A percentile compares a stretch with the other conserved stretches of the same genome.
Evolutionary conservation across 345 rosid genomes (phyloP).

Genomic region (Salix koriyanagi): DNA sequence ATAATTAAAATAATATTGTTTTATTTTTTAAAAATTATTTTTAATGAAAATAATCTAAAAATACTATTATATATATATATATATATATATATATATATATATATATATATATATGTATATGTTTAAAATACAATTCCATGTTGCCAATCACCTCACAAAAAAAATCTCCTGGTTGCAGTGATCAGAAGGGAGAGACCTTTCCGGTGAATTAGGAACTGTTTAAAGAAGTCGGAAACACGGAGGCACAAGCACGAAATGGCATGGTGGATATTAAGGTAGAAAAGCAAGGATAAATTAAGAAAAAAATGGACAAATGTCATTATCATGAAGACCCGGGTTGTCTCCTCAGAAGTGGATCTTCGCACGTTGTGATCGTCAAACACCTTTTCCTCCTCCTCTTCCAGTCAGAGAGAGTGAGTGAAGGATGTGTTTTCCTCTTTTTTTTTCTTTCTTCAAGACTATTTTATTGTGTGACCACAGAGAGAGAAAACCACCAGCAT

Average conservation of each 20-base stretch:
- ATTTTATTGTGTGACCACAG: background rate
- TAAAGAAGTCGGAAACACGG: background rate
- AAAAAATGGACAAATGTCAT: conserved; percentile 20
- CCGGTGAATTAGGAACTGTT: background rate
- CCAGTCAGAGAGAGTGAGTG: background rate
- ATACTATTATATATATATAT: no score
- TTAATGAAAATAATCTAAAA: no score
- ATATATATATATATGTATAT: no score
- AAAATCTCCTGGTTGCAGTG: background rate
- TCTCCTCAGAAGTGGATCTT: conserved; percentile 54
- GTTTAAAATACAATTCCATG: no score
- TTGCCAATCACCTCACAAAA: no score
- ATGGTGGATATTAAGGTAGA: background rate
- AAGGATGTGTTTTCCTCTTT: background rate
- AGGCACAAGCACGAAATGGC: conserved; percentile 6
- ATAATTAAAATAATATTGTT: no score
- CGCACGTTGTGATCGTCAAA: conserved; percentile 47
- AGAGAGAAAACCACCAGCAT: conserved; percentile 15
- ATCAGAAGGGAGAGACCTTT: background rate
- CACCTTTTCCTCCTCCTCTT: background rate
- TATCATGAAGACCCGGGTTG: conserved; percentile 40
- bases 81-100: no score
- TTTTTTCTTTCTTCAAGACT: background rate
- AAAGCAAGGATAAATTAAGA: background rate
- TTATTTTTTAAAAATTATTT: no score